Evolutionary conservation across 495 filamentous ascomycete genomes (phyloP), one percentile per base, ranked within the genome.

Genomic region (Penicillium mononematosum): DNA sequence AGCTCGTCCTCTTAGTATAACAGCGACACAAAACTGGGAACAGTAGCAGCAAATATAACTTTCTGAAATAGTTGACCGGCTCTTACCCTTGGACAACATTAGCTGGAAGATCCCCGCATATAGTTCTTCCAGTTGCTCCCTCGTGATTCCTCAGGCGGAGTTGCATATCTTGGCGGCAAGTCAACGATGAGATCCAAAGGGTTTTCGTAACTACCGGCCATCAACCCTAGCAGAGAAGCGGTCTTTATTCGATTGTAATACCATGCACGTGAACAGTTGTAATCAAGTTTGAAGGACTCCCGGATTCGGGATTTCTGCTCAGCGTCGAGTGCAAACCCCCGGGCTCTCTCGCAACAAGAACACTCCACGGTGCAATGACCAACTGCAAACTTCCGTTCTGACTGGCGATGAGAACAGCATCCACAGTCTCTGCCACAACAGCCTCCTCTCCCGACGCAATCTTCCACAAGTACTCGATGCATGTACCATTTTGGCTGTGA

Each of bases 331-430:
- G n/a, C 29, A 46, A 55, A 55, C 22, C 45, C 34, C 29, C 38
- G 46, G 22, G 27, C 46, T 38, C 29, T 50, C 36, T 50, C 17
- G 38, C 46, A 57, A 57, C 46, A 57, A 25, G 20, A 31, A 43
- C 46, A 57, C 14, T 57, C 55, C 36, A 50, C 36, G 6, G 46
- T 57, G 16, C 46, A 57, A 57, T 57, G 38, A n/a, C 55, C 46
- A 20, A 34, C 39, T 31, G 38, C 46, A 34, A 50, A 50, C 48
- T 27, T 31, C 11, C 38, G 12, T 45, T 55, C 36, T 16, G 19
- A 19, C 46, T 34, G 16, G 46, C 55, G 46, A 42, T 50, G 8
- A 16, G 46, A 36, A 50, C 46, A 57, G 43, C 38, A 57, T 43
- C 39, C 38, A 51, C 38, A 57, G 25, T 24, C 25, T 31, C 55